phyloP scores from a whole-genome alignment of 2,329 filamentous ascomycete species.

The Colletotrichum chrysophilum region DNA sequence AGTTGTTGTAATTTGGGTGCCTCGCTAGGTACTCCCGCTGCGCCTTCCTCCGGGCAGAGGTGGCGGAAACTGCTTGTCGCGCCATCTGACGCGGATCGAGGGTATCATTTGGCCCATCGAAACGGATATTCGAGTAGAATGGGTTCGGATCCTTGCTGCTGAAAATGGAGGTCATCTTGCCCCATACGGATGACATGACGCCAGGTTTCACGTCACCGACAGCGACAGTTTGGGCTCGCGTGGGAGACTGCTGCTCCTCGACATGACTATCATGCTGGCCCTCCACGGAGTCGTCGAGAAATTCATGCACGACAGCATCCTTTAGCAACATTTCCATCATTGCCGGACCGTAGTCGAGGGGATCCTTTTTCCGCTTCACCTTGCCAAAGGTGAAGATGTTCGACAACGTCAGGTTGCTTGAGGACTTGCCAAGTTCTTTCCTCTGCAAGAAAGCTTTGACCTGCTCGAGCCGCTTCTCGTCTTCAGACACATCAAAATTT shows the following conservation, averaged over 20 bases:
- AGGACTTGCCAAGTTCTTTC: conserved; percentile 78
- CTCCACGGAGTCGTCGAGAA: conserved; percentile 77
- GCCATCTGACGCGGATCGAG: conserved; percentile 88
- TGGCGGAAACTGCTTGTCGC: conserved; percentile 84
- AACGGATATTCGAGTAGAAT: conserved; percentile 80
- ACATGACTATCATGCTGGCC: conserved; percentile 37
- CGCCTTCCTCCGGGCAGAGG: conserved; percentile 81
- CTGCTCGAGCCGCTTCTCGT: conserved; percentile 96
- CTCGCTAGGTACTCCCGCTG: conserved; percentile 89
- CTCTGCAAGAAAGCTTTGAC: conserved; percentile 93
- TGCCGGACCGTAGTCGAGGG: conserved; percentile 88
- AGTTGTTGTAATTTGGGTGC: conserved; percentile 91
- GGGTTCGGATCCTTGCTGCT: conserved; percentile 84
- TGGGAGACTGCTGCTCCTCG: conserved; percentile 38
- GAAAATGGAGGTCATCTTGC: conserved; percentile 59
- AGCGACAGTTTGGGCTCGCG: conserved; percentile 33
- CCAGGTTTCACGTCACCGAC: conserved; percentile 60
- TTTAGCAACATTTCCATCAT: conserved; percentile 97
- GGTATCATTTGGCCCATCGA: conserved; percentile 77
- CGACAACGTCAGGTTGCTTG: conserved; percentile 78
- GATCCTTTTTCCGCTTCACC: conserved; percentile 71
- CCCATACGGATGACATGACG: conserved; percentile 65
- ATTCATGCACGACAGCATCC: conserved; percentile 93
- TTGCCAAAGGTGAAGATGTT: conserved; percentile 71
- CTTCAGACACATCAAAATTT: conserved; percentile 98